Evolutionary conservation across 202 grass and related monocot genomes (phyloP), one percentile per base, ranked within the genome.

Genomic region (Setaria viridis): DNA sequence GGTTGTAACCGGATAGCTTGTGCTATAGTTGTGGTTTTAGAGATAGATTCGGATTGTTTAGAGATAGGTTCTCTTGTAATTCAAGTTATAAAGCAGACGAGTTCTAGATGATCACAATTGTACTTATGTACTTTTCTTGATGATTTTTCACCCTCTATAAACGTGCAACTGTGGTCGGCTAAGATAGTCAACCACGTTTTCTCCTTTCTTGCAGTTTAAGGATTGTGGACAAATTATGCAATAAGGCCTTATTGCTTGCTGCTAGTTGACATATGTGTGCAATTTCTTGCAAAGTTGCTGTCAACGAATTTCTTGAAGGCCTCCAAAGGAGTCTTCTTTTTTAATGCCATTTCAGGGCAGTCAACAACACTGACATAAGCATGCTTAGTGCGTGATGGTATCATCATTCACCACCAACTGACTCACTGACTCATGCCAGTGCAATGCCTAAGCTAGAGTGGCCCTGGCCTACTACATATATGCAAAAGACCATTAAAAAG

Each of bases 361-460:
- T 76, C 34, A 56, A 55, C 43, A 84, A 53, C 47, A 43, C 13
- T 66, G 63, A 63, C 29, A 34, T 34, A 19, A 35, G 34, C 5
- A 39, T 25, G 6, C 9, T 47, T 69, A 48, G 21, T 42, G 54
- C 53, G 2, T 29, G 63, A 47, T 58, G 62, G 5, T 19, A 85
- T 48, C 11, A 59, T 76, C 53, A 42, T 29, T 50, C 82, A 67
- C 43, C n/a, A 57, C 35, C 47, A 42, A 75, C 48, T 63, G 42
- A 35, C 25, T 25, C 25, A 71, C 19, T 14, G 51, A 47, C 20
- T 21, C n/a, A 59, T 2, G 9, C 57, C 50, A 57, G 7, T 35
- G 72, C 32, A 14, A 43, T 63, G 1, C 10, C 21, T 32, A 62
- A 62, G 59, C 0, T 58, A 55, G 8, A 13, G 0, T 57, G 30